Evolutionary conservation across 1,284 basidiomycete genomes (phyloP), one percentile per base, ranked within the genome.

Genomic region (Anthracocystis panici-leucophaei): DNA sequence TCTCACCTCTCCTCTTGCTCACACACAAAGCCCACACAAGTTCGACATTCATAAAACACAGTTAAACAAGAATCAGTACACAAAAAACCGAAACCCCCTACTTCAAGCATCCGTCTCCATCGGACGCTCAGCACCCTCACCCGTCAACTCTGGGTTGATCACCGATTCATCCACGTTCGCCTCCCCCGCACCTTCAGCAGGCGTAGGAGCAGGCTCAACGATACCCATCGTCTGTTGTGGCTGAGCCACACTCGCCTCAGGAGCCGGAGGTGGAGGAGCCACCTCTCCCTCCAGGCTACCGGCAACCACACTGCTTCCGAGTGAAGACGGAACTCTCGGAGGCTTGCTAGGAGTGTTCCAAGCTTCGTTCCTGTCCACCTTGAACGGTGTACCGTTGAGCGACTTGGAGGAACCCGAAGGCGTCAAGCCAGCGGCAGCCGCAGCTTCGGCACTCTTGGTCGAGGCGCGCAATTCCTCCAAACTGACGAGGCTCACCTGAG

Each of bases 401-500:
- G 64, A 70, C 42, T 40, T 53, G 31, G 55, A 59, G 27, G 72
- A 65, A 20, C 46, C 52, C 18, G 63, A 66, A 6, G 60, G 45
- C 1, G 62, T 65, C 38, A 65, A 8, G 1, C 66, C 65, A 3
- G 55, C 70, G 27, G 65, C 65, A 0, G 70, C 70, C 1, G 71
- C 65, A 2, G 66, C 72, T 25, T 66, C 66, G 41, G 72, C 72
- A 35, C 65, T 75, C 61, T 79, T 79, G 46, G 77, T 75, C 10
- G 75, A 75, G 1, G 76, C 75, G 14, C 81, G 78, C 27, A 82
- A 70, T 57, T 82, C 81, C 29, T 78, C 79, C 12, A 81, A 61
- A 16, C 76, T 77, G 29, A 79, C 76, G 41, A 74, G 54, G 41
- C 68, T 70, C 46, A 75, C 66, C 49, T 69, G 70, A 21, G 65